Evolutionary conservation across 306 rosid genomes (phyloP), one percentile per base, ranked within the genome.

Genomic region (Cicer judaicum): DNA sequence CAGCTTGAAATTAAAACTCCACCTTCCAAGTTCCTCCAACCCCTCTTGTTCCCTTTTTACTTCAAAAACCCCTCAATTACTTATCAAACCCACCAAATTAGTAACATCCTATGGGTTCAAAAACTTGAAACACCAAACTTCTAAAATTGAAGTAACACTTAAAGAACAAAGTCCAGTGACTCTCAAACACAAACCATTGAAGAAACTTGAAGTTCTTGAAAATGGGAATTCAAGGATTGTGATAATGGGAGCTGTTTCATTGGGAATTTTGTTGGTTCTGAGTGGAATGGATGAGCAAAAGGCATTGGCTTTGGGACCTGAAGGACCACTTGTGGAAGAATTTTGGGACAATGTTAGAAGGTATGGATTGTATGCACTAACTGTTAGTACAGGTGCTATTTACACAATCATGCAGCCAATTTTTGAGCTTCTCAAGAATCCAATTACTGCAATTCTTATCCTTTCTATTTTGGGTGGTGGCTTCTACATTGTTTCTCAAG

Each of bases 261-360:
- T 89, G 7, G 98, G 98, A 49, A 40, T 89, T 10, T 69, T 83
- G 70, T 61, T 87, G 84, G 16, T 86, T 60, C 14, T 91, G 21
- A 71, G 74, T 67, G 96, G 90, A 9, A 18, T 83, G 36, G 90
- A 82, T 40, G 90, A 76, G 8, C 86, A 88, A 4, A 88, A 83
- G 85, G 99, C 93, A 5, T 36, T 78, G 88, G 99, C 99, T 54
- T 78, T 94, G 29, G 97, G 97, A 1, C 97, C 97, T 0, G 91
- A 90, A 86, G 97, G 99, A 40, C 99, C 97, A 14, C 82, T 94
- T 21, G 84, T 90, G 78, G 99, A 94, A 43, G 99, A 92, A 75
- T 94, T 94, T 68, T 94, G 99, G 99, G 99, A 94, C 8, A 92
- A 94, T 11, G 96, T 94, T 0, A 82, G 99, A 62, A 87, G 97